These are phyloP conservation scores for Hawksworthiomyces lignivorus DNA, from an alignment of 2,329 filamentous ascomycete genomes.

Conservation along the genomic window DNA sequence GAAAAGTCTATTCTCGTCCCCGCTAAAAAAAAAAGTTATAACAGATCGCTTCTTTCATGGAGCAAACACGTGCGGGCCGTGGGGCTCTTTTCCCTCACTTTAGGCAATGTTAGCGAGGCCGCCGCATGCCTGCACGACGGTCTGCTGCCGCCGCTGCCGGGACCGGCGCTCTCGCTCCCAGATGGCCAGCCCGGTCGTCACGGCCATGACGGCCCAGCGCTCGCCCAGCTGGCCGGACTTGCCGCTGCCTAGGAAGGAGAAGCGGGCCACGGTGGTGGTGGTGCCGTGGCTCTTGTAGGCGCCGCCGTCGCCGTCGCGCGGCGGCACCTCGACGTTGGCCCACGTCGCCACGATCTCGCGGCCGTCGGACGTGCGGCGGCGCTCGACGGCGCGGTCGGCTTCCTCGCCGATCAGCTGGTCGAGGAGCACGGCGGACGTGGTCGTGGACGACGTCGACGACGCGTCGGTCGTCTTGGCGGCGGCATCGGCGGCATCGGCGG, in stretches of 20 bases:
- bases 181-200: conserved; percentile 27
- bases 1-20: too few species aligned
- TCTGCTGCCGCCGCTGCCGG: conserved; percentile 4
- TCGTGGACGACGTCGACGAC: background rate
- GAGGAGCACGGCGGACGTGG: background rate
- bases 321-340: background rate
- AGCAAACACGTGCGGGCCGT: too few species aligned
- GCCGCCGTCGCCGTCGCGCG: background rate
- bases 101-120: conserved; percentile 5
- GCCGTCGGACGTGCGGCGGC: conserved; percentile 4
- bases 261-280: conserved; percentile 24
- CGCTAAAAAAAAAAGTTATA: too few species aligned
- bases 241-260: conserved; percentile 32
- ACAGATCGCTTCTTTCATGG: too few species aligned
- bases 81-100: too few species aligned
- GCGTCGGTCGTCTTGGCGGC: too few species aligned
- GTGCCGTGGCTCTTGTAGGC: background rate
- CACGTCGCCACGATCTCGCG: conserved; percentile 7
- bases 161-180: conserved; percentile 16
- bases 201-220: conserved; percentile 34
- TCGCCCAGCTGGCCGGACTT: conserved; percentile 30
- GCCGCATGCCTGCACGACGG: conserved; percentile 4
- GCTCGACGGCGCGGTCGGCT: background rate
- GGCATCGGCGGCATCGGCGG: too few species aligned
- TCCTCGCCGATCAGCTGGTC: conserved; percentile 4